Conservation (phyloP, 2,329 filamentous ascomycete species). For the Coniella lustricola region DNA sequence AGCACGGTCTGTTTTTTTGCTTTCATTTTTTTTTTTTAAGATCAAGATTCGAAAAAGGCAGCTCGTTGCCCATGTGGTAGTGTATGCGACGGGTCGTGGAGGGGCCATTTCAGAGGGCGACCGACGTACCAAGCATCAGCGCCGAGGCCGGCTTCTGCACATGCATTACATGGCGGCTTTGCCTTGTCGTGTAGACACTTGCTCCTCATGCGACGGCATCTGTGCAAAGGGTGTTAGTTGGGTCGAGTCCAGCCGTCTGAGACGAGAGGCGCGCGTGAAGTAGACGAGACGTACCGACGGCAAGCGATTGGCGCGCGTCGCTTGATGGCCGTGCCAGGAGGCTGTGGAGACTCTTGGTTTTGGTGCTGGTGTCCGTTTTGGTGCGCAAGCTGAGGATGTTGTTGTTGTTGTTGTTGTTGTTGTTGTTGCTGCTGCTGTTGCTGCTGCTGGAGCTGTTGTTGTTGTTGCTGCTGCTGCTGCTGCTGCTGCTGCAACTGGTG, state of each 20-base stretch:
- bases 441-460: neutral
- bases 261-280: neutral
- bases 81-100: too few species aligned
- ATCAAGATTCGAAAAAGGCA: too few species aligned
- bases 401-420: constrained; percentile 1
- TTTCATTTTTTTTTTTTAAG: too few species aligned
- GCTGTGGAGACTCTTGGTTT: neutral
- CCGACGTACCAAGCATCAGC: constrained; percentile 42
- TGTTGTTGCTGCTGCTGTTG: constrained; percentile 1
- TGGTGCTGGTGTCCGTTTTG: neutral
- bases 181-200: constrained; percentile 47
- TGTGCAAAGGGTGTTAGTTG: constrained; percentile 19
- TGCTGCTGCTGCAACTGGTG: neutral
- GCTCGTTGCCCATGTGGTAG: too few species aligned
- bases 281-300: constrained; percentile 35
- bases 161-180: constrained; percentile 44
- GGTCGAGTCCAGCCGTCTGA: neutral
- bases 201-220: constrained; percentile 50
- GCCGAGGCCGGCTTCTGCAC: constrained; percentile 40
- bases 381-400: neutral
- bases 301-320: constrained; percentile 46
- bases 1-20: neutral
- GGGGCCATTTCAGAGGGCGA: too few species aligned
- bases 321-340: constrained; percentile 29
- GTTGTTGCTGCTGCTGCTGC: neutral